These are phyloP conservation scores for Didymella arachidicola DNA, from an alignment of 2,329 filamentous ascomycete genomes.

Conservation along the genomic window DNA sequence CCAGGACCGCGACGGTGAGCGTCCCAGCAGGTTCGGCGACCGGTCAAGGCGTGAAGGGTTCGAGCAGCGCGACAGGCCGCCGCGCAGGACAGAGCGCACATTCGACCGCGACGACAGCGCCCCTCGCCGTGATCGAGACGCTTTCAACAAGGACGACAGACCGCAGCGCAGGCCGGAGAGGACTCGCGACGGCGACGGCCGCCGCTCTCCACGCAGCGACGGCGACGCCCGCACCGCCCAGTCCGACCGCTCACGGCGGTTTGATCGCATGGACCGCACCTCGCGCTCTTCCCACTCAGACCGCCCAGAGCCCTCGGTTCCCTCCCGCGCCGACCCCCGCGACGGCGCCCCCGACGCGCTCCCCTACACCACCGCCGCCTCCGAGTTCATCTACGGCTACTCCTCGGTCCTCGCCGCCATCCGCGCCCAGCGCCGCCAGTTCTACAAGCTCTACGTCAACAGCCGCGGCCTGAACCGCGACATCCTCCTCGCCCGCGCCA, in stretches of 20 bases:
- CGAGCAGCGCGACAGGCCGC: not conserved
- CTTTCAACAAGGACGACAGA: not conserved
- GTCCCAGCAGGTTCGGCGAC: not conserved
- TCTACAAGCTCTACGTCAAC: constrained; percentile 83
- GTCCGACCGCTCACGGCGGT: not conserved
- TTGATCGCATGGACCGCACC: not conserved
- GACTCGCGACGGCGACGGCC: not conserved
- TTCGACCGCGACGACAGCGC: not conserved
- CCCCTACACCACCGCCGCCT: constrained; percentile 82
- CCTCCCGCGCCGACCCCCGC: constrained; percentile 6
- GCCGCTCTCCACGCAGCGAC: constrained; percentile 11
- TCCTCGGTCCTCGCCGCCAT: constrained; percentile 83
- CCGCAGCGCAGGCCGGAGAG: not conserved
- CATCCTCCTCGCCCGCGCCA: constrained; percentile 31
- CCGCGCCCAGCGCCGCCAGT: constrained; percentile 69
- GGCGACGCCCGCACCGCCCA: constrained; percentile 9
- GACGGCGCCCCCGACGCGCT: constrained; percentile 53
- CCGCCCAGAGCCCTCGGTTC: not conserved
- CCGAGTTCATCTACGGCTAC: constrained; percentile 88
- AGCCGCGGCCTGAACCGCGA: constrained; percentile 31
- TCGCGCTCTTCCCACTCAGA: not conserved
- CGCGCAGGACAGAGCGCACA: not conserved
- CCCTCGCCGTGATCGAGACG: not conserved
- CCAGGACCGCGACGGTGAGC: constrained; percentile 9
- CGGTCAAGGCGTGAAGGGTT: not conserved